Conservation (phyloP, 2,329 filamentous ascomycete genomes). For the Elsinoe arachidis region DNA sequence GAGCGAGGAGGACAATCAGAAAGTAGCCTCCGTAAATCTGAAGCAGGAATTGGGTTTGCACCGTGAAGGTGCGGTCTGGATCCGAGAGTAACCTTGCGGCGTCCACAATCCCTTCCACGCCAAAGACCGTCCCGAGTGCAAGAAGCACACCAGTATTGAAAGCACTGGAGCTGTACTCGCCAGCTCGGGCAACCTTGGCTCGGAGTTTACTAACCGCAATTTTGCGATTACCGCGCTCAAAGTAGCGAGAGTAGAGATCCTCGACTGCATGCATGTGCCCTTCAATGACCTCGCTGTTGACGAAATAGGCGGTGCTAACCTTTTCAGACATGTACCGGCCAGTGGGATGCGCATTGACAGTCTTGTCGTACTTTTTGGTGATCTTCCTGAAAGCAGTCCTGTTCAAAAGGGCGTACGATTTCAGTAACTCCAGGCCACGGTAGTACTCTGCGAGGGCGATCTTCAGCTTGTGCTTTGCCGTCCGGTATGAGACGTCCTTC, state of each 20-base stretch:
- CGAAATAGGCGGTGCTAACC: constrained; percentile 84
- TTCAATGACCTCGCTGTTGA: constrained; percentile 78
- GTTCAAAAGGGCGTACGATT: constrained; percentile 84
- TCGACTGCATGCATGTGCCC: constrained; percentile 72
- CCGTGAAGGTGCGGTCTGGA: constrained; percentile 20
- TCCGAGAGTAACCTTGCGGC: constrained; percentile 26
- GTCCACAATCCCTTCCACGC: constrained; percentile 36
- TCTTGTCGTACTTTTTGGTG: constrained; percentile 98
- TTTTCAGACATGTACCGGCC: constrained; percentile 83
- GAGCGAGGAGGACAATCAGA: constrained; percentile 67
- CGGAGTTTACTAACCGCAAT: constrained; percentile 81
- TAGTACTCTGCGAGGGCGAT: constrained; percentile 88
- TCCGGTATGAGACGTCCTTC: constrained; percentile 65
- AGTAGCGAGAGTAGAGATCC: constrained; percentile 88
- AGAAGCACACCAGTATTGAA: constrained; percentile 48
- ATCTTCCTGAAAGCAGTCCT: constrained; percentile 92
- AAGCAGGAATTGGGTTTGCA: constrained; percentile 47
- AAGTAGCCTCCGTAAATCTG: constrained; percentile 91
- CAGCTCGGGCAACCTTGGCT: constrained; percentile 53
- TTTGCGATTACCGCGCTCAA: constrained; percentile 88
- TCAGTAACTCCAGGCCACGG: constrained; percentile 79
- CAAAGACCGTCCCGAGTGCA: constrained; percentile 35
- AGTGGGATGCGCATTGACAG: constrained; percentile 65
- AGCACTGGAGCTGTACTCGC: constrained; percentile 50
- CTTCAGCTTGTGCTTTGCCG: constrained; percentile 87